Conservation (phyloP, 768 basidiomycete species). For the Mycena crocata region DNA sequence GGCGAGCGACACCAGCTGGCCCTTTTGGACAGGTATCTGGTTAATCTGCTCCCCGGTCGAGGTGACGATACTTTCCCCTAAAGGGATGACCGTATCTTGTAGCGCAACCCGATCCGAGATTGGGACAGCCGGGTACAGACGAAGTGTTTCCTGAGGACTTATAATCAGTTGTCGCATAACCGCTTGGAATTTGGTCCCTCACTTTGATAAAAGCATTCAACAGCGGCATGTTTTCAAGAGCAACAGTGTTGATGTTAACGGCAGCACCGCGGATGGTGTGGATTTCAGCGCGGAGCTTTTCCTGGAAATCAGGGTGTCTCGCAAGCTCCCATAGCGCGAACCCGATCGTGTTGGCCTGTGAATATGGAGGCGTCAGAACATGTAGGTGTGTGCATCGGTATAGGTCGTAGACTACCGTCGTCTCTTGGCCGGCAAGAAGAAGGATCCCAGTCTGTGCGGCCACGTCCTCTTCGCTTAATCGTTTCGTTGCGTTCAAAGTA, state of each 20-base stretch:
- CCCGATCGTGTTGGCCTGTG: constrained; percentile 10
- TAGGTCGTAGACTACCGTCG: constrained; percentile 2
- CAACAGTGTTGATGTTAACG: too few relatives aligned
- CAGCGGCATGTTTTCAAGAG: constrained; percentile 4
- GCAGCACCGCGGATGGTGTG: neutral
- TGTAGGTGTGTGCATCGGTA: neutral
- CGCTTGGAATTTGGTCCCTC: neutral
- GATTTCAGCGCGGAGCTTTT: constrained; percentile 9
- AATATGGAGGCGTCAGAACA: neutral
- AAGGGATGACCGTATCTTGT: constrained; percentile 1
- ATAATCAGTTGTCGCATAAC: too few relatives aligned
- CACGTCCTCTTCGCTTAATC: constrained; percentile 6
- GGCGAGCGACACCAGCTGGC: constrained; percentile 6
- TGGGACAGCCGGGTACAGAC: constrained; percentile 9
- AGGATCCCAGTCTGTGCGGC: constrained; percentile 10
- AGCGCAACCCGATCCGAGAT: constrained; percentile 8
- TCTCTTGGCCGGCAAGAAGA: constrained; percentile 15
- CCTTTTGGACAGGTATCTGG: constrained; percentile 7
- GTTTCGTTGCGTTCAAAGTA: neutral
- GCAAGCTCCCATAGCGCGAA: constrained; percentile 16
- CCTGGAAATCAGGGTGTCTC: constrained; percentile 11
- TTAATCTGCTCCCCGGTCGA: constrained; percentile 7
- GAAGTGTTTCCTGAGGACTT: neutral
- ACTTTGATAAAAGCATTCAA: constrained; percentile 15
- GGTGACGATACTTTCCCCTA: constrained; percentile 1